Evolutionary conservation across 345 rosid genomes (phyloP).

Genomic region (Eucalyptus marginata): DNA sequence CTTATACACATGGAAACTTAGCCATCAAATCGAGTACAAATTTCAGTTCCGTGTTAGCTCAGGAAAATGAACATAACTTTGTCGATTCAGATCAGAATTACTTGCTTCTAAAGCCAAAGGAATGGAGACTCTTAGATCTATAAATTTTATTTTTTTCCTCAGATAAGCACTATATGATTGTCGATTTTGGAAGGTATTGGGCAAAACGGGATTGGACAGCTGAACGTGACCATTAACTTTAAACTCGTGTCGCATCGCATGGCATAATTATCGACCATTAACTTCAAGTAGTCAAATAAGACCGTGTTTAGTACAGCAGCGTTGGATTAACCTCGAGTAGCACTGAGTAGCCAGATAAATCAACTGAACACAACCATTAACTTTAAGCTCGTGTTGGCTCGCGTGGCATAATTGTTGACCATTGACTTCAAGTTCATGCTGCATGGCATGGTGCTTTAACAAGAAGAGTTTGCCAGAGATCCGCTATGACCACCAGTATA

Average conservation of each 20-base stretch:
- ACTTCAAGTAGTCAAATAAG: not conserved
- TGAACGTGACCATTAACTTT: not conserved
- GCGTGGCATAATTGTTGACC: not conserved
- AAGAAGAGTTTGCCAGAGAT: not conserved
- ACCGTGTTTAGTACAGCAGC: too few species aligned
- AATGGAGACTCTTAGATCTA: too few species aligned
- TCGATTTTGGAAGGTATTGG: too few species aligned
- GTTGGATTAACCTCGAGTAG: too few species aligned
- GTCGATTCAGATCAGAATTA: accelerated
- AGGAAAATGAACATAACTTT: too few species aligned
- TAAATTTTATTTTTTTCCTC: too few species aligned
- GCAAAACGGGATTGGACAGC: not conserved
- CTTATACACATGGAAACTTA: too few species aligned
- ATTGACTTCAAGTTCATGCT: not conserved
- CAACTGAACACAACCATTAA: not conserved
- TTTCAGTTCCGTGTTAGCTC: too few species aligned
- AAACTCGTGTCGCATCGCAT: not conserved
- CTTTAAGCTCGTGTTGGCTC: not conserved
- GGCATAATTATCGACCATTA: not conserved
- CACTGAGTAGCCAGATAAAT: not conserved
- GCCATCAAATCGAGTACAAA: too few species aligned
- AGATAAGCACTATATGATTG: too few species aligned
- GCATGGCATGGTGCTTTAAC: not conserved
- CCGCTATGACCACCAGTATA: not conserved
- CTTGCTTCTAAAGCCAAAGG: too few species aligned